Conservation (phyloP, 2,329 filamentous ascomycete genomes). For the Aspergillus cejpii region DNA sequence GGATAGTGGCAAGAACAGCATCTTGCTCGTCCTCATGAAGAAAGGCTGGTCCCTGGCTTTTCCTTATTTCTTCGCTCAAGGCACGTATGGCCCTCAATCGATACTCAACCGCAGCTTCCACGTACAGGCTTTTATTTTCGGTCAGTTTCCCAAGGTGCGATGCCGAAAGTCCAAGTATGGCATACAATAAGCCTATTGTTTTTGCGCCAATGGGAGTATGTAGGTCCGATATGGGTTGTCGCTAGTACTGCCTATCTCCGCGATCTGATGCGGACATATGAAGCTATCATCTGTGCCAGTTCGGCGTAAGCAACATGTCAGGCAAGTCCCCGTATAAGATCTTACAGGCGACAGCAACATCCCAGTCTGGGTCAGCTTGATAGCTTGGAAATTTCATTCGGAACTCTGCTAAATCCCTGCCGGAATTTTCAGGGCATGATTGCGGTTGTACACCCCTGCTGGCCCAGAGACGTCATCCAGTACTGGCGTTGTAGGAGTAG, state of each 20-base stretch:
- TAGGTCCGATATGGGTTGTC: slow-evolving; percentile 28
- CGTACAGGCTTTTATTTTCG: slow-evolving; percentile 16
- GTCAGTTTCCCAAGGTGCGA: slow-evolving; percentile 24
- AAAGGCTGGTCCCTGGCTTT: slow-evolving; percentile 18
- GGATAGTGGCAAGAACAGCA: slow-evolving; percentile 25
- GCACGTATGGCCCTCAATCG: slow-evolving; percentile 26
- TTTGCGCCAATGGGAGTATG: slow-evolving; percentile 25
- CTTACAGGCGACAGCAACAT: slow-evolving; percentile 20
- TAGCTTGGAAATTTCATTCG: slow-evolving; percentile 5
- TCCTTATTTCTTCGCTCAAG: slow-evolving; percentile 21
- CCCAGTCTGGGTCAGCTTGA: slow-evolving; percentile 13
- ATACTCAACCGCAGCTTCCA: slow-evolving; percentile 25
- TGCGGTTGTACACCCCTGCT: not conserved
- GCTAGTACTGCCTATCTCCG: slow-evolving; percentile 15
- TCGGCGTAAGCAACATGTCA: not conserved
- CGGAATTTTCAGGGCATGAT: not conserved
- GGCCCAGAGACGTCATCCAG: not conserved
- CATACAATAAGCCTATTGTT: slow-evolving; percentile 26
- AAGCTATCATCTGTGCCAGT: slow-evolving; percentile 20
- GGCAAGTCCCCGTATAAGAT: not conserved
- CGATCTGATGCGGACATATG: slow-evolving; percentile 28
- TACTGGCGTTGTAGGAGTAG: not conserved
- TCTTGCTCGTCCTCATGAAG: slow-evolving; percentile 25
- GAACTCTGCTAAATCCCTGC: not conserved
- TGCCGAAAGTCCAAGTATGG: slow-evolving; percentile 25